Evolutionary conservation across 805 yeast genomes (phyloP), one percentile per base, ranked within the genome.

Genomic region (Candida loeiensis): DNA sequence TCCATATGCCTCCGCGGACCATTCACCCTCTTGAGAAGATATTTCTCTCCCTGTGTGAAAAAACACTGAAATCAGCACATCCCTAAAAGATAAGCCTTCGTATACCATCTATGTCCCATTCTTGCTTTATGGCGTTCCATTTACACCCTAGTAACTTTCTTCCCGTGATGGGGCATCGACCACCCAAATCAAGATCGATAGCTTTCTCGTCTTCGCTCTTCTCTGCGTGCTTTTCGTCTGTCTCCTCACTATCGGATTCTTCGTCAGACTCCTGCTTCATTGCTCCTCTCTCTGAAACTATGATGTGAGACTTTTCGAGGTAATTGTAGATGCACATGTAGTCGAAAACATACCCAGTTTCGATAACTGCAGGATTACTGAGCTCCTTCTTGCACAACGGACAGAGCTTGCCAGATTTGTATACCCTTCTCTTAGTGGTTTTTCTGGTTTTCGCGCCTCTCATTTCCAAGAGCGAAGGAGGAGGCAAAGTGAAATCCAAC

Each of bases 331-430:
- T 87, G 60, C 98, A 93, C 9, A 86, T 79, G 59, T 90, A 89
- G 60, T 96, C 89, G 50, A 83, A 85, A 0, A 88, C 95, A 46
- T 79, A 81, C 0, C 99, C 99, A 0, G 98, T 88, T 56, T 90
- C 98, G 25, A 91, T 78, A 9, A 84, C 77, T 0, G 95, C 87
- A 3, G 96, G 96, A 51, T 86, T 88, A 22, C 74, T 75, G 11
- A 89, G 76, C 13, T 58, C 66, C 8, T 77, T 61, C 19, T 73
- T 61, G 55, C 98, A 91, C 11, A 91, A 55, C 1, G 90, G 86
- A 61, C 97, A 91, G 2, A 47, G 33, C 8, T 55, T 53, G 1
- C 63, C 62, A 2, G 61, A 56, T 11, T 61, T 63, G 45, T 58
- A 69, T 4, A 41, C 43, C 33, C 46, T 48, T 33, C 49, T 12